Percentiles rank a stretch among this genome's conserved stretches.
phyloP scores from a whole-genome alignment of 768 basidiomycete species.

The Tulasnella calospora region DNA sequence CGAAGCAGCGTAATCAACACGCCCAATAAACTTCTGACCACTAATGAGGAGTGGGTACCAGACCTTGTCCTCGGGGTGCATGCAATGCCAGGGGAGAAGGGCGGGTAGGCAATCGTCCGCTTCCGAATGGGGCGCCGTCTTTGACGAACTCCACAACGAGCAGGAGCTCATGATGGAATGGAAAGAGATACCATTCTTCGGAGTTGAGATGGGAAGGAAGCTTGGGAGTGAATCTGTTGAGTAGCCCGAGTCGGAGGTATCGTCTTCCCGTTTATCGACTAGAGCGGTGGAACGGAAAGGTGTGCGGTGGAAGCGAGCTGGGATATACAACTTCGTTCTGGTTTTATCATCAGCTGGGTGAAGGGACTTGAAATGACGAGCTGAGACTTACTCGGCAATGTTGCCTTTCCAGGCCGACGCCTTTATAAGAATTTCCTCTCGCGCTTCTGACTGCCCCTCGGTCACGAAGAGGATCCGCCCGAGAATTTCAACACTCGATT shows the following conservation, averaged over 20 bases:
- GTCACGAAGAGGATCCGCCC: conserved; percentile 15
- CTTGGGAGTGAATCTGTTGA: conserved; percentile 15
- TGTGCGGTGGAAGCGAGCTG: conserved; percentile 3
- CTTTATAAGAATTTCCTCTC: background rate
- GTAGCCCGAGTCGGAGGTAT: background rate
- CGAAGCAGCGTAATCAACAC: conserved; percentile 21
- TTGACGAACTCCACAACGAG: conserved; percentile 2
- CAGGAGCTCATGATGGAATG: background rate
- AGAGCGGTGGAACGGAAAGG: background rate
- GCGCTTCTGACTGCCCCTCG: background rate
- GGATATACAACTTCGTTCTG: conserved; percentile 10
- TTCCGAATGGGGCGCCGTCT: background rate
- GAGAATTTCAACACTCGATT: background rate
- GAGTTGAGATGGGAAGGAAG: conserved; percentile 10
- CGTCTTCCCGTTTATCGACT: background rate
- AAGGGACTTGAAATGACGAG: background rate
- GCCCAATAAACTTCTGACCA: conserved; percentile 19
- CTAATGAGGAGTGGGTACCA: conserved; percentile 21
- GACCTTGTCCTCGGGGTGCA: conserved; percentile 23
- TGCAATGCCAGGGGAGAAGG: conserved; percentile 22
- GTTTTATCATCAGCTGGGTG: background rate
- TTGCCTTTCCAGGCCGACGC: conserved; percentile 8
- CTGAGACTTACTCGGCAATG: background rate
- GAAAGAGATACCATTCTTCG: background rate
- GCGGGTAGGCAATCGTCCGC: background rate